Base-by-base conservation (phyloP, 495 filamentous ascomycete species). In the Penicillium fimorum region DNA sequence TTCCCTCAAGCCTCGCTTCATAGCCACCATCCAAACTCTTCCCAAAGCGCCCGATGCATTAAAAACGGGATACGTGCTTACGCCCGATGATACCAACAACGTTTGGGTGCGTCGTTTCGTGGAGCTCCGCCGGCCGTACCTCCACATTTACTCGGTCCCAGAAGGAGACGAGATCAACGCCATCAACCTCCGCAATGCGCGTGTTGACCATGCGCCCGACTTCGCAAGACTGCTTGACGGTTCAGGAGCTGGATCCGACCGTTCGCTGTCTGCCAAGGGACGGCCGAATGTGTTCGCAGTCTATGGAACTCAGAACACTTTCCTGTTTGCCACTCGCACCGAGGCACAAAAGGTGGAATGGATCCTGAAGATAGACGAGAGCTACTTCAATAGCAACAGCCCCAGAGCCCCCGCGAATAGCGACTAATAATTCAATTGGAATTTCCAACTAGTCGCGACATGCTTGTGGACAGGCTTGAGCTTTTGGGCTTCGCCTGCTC, bases 291-390 rank as follows among this genome's bases (percentile, higher is more conserved):
- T 97, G 37, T 98, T 93, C 77, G 94, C 95, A 12, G 83, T 99
- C 45, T 97, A 96, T 66, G 93, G 90, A 37, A 87, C 86, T 56
- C 84, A 93, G 64, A 96, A 96, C 63, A 95, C 92, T 37, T 99
- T 89, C 82, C 77, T 99, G 49, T 97, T 99, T 73, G 90, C 90
- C 24, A 89, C 90, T 42, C 78, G 91, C 46, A 90, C 82, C 54
- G 92, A 96, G 74, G 76, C 84, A 13, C 91, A 96, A 64, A 96
- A 95, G 76, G 84, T 91, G 24, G 92, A 97, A 66, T 98, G 94
- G 94, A 94, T 97, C 61, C 75, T 90, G 61, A 86, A 84, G 65
- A 87, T 96, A 43, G 83, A 86, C 66, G 75, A 82, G 64, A 79
- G 79, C 56, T 84, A 80, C 55, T 83, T 84, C 53, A 78, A 69